phyloP scores from a whole-genome alignment of 2,329 filamentous ascomycete genomes.

The Xylariaceae sp. region DNA sequence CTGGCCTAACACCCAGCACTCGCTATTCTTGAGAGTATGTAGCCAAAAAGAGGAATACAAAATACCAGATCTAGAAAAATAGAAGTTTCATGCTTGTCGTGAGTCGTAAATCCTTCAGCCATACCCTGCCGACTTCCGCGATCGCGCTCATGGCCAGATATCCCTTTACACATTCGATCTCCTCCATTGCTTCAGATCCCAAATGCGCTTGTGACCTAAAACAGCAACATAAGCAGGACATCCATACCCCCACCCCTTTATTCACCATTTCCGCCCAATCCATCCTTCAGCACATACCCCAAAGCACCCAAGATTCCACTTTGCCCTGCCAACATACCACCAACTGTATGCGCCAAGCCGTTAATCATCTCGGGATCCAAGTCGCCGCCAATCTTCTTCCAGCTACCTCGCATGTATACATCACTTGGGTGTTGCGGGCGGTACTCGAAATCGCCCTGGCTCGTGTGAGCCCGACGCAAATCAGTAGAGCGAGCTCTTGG shows the following conservation, averaged over 20 bases:
- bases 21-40: too few relatives aligned
- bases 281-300: constrained; percentile 9
- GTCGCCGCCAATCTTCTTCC: constrained; percentile 6
- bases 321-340: constrained; percentile 8
- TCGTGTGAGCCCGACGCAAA: constrained; percentile 4
- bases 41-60: too few relatives aligned
- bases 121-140: too few relatives aligned
- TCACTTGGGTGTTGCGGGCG: constrained; percentile 11
- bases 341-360: constrained; percentile 6
- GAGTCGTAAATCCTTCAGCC: not conserved
- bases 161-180: too few relatives aligned
- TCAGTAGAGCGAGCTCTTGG: not conserved
- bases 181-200: too few relatives aligned
- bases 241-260: too few relatives aligned
- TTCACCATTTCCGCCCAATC: not conserved
- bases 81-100: not conserved
- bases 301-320: constrained; percentile 9
- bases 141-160: too few relatives aligned
- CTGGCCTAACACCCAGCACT: too few relatives aligned
- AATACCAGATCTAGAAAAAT: not conserved
- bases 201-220: too few relatives aligned
- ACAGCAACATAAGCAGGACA: too few relatives aligned
- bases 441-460: constrained; percentile 10
- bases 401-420: constrained; percentile 5
- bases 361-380: not conserved